Conservation (phyloP, 306 rosid genomes). For the Biancaea sappan region DNA sequence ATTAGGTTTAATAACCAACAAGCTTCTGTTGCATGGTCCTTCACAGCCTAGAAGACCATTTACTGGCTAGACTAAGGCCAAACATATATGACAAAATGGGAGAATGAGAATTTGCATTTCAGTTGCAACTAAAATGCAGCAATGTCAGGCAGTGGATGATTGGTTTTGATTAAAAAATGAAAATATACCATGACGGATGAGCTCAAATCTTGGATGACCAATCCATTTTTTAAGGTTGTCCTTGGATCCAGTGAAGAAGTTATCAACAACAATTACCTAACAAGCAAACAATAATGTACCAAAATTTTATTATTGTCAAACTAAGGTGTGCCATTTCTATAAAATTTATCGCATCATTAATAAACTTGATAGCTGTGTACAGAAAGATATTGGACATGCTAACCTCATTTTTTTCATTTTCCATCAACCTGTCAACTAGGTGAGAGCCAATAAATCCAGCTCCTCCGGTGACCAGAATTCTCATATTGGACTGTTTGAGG, state of each 20-base stretch:
- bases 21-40: conserved; percentile 1
- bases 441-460: conserved; percentile 99
- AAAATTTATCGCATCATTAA: not conserved
- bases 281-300: conserved; percentile 14
- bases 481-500: conserved; percentile 77
- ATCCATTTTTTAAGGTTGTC: conserved; percentile 92
- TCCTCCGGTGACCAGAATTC: conserved; percentile 96
- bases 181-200: conserved; percentile 83
- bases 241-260: conserved; percentile 91
- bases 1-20: conserved; percentile 8
- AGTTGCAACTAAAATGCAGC: conserved; percentile 9
- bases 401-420: conserved; percentile 91
- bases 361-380: conserved; percentile 11
- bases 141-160: not conserved
- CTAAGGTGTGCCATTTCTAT: not conserved
- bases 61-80: conserved; percentile 3
- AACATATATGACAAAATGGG: not conserved
- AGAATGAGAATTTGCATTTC: not conserved
- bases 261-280: conserved; percentile 89
- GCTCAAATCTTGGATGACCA: conserved; percentile 94
- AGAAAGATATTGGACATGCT: conserved; percentile 8
- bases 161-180: conserved; percentile 9
- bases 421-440: conserved; percentile 87
- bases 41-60: conserved; percentile 3
- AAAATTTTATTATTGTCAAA: conserved; percentile 1